Percentiles rank a stretch among this genome's conserved stretches.
Evolutionary conservation across 805 yeast species (phyloP).

Genomic region (Ogataea glucozyma): DNA sequence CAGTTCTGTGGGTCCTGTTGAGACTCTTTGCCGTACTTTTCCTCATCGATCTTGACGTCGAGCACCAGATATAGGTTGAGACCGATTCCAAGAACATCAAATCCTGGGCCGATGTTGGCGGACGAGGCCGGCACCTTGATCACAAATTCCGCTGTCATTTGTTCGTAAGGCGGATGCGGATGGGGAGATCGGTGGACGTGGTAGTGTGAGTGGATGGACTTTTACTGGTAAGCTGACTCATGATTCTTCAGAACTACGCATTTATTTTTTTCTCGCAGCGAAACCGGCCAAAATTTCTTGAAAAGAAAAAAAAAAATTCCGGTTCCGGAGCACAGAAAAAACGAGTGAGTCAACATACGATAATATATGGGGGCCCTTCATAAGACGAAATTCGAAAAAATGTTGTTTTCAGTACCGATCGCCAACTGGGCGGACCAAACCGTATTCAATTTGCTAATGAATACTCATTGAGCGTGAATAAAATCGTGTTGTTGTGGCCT

Average conservation of each 20-base stretch:
- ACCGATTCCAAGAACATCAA: conserved; percentile 94
- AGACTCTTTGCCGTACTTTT: conserved; percentile 48
- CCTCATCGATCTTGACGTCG: conserved; percentile 60
- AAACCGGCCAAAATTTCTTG: background rate
- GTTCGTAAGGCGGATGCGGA: conserved; percentile 1
- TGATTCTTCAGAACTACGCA: too few species aligned
- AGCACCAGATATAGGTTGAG: conserved; percentile 72
- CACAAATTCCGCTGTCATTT: conserved; percentile 43
- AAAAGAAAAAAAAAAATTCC: background rate
- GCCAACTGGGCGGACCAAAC: too few species aligned
- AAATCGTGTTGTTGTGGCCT: background rate
- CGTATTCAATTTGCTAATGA: too few species aligned
- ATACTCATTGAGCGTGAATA: too few species aligned
- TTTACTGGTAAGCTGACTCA: background rate
- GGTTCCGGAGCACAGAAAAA: conserved; percentile 3
- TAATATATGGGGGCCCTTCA: too few species aligned
- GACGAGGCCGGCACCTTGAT: conserved; percentile 93
- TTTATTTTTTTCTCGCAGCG: conserved; percentile 1
- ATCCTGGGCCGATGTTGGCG: conserved; percentile 98
- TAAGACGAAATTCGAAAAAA: too few species aligned
- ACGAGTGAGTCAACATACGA: too few species aligned
- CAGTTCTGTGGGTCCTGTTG: conserved; percentile 68
- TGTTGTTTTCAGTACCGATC: too few species aligned
- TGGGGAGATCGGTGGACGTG: background rate
- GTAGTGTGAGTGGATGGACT: background rate